These are phyloP conservation scores for Colletotrichum graminicola DNA, from an alignment of 2,329 filamentous ascomycete species.

Conservation along the genomic window DNA sequence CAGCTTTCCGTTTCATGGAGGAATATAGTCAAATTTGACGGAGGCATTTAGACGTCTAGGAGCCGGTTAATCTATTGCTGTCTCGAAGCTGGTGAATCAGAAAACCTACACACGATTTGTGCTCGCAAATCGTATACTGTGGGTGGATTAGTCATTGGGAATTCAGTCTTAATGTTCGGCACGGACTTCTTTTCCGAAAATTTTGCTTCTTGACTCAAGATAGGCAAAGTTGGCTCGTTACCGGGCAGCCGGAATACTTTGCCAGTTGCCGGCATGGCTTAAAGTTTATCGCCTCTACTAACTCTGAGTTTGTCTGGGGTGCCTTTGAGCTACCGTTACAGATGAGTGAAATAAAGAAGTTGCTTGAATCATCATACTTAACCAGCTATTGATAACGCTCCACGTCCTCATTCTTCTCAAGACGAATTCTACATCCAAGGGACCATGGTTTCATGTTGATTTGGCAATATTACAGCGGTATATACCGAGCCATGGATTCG, in stretches of 20 bases:
- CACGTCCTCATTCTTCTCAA: no score
- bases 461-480: background rate
- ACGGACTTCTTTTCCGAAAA: no score
- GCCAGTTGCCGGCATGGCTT: background rate
- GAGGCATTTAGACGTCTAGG: background rate
- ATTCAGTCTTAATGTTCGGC: background rate
- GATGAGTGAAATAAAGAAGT: background rate
- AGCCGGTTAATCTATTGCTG: background rate
- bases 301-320: background rate
- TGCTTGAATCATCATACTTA: background rate
- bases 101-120: background rate
- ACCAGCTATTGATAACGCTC: background rate
- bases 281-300: background rate
- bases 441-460: background rate
- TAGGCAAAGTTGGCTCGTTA: background rate
- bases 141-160: background rate
- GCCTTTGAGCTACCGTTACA: background rate
- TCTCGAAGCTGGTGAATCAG: background rate
- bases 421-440: background rate
- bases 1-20: background rate
- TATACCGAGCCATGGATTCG: background rate
- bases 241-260: background rate
- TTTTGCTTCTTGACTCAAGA: background rate
- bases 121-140: background rate
- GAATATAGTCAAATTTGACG: background rate